phyloP scores from a whole-genome alignment of 768 basidiomycete genomes.

The Collybia sp. region DNA sequence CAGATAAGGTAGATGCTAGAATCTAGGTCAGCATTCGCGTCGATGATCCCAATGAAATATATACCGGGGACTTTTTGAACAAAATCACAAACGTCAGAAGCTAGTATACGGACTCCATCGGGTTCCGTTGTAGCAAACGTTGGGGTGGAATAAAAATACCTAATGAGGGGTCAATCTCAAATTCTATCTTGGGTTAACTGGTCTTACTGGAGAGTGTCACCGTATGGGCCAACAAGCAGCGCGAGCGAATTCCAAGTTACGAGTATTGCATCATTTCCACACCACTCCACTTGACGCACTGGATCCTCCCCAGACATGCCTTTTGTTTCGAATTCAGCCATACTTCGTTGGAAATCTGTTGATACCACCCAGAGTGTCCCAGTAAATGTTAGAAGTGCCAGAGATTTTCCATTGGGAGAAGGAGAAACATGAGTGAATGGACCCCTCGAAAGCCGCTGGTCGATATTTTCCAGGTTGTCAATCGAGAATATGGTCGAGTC shows the following conservation, averaged over 20 bases:
- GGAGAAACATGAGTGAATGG: slow-evolving; percentile 86
- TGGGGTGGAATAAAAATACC: slow-evolving; percentile 76
- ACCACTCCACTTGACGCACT: slow-evolving; percentile 84
- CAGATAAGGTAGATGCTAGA: slow-evolving; percentile 69
- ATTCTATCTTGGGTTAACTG: neutral
- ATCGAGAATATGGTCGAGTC: slow-evolving; percentile 78
- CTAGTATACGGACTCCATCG: slow-evolving; percentile 85
- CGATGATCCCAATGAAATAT: neutral
- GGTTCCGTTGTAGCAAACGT: slow-evolving; percentile 80
- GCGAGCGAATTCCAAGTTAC: slow-evolving; percentile 78
- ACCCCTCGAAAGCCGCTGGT: slow-evolving; percentile 84
- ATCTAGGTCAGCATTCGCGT: neutral
- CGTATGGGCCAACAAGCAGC: slow-evolving; percentile 88
- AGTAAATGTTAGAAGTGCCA: slow-evolving; percentile 74
- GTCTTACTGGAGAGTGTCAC: slow-evolving; percentile 78
- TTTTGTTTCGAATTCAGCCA: slow-evolving; percentile 82
- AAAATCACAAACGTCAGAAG: slow-evolving; percentile 78
- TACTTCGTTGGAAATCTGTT: slow-evolving; percentile 81
- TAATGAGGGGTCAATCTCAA: slow-evolving; percentile 23
- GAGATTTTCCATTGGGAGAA: slow-evolving; percentile 91
- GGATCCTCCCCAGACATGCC: slow-evolving; percentile 48
- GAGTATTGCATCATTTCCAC: slow-evolving; percentile 91
- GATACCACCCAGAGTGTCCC: slow-evolving; percentile 92
- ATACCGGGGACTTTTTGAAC: slow-evolving; percentile 91
- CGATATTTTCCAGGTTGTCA: slow-evolving; percentile 84